Conservation (phyloP, 495 filamentous ascomycete species). For the Talaromyces wortmannii region DNA sequence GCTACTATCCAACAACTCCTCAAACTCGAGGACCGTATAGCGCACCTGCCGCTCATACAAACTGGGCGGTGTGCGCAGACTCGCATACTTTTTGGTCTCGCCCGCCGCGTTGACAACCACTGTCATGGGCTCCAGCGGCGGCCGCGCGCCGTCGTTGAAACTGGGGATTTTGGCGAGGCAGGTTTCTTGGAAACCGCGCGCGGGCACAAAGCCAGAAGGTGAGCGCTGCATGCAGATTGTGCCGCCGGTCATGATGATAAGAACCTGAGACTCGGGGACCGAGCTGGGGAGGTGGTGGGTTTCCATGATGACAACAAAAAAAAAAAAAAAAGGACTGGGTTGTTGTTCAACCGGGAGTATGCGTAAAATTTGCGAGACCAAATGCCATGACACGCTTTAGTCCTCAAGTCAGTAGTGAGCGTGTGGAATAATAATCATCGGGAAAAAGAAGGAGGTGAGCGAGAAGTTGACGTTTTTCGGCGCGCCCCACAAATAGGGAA, state of each 20-base stretch:
- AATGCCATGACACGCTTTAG: too few relatives aligned
- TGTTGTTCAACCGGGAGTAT: too few relatives aligned
- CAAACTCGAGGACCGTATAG: conserved; percentile 83
- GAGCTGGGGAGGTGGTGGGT: conserved; percentile 17
- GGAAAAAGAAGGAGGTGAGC: too few relatives aligned
- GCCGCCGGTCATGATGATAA: conserved; percentile 91
- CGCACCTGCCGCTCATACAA: conserved; percentile 76
- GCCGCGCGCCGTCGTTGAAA: conserved; percentile 81
- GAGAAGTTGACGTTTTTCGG: too few relatives aligned
- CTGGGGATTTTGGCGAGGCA: conserved; percentile 77
- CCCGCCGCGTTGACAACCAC: conserved; percentile 43
- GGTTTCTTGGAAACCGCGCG: conserved; percentile 73
- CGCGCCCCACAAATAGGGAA: background rate
- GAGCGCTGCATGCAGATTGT: conserved; percentile 91
- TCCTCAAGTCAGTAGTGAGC: too few relatives aligned
- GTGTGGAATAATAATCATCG: too few relatives aligned
- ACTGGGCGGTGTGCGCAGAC: conserved; percentile 73
- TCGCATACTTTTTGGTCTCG: conserved; percentile 39
- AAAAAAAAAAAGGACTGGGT: too few relatives aligned
- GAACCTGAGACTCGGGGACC: conserved; percentile 64
- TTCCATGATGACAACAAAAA: conserved; percentile 15
- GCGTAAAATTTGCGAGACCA: too few relatives aligned
- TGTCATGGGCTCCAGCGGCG: conserved; percentile 40
- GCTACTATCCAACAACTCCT: conserved; percentile 80
- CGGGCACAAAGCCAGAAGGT: conserved; percentile 59